Conservation (phyloP, 331 rosid species). For the Saraca asoca region DNA sequence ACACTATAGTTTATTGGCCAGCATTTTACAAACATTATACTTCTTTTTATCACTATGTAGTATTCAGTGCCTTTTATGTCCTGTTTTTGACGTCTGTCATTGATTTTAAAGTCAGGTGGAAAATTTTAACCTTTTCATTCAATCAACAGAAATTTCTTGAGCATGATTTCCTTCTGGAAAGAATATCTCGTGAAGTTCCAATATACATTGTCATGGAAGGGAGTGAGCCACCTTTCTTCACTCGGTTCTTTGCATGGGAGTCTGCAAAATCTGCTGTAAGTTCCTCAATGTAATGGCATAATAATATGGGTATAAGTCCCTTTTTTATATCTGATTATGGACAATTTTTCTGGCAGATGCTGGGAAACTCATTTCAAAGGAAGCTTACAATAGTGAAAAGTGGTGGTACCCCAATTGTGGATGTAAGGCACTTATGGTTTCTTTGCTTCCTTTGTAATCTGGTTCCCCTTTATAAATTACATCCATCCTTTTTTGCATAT, state of each 20-base stretch:
- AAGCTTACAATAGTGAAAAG: constrained; percentile 74
- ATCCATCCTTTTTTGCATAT: no score
- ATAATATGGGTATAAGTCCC: constrained; percentile 22
- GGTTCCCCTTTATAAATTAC: neutral
- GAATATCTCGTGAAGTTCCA: constrained; percentile 70
- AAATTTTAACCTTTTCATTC: constrained; percentile 32
- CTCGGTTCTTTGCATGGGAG: constrained; percentile 93
- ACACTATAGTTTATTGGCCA: constrained; percentile 10
- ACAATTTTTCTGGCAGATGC: constrained; percentile 64
- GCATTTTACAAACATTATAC: constrained; percentile 16
- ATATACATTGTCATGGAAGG: constrained; percentile 87
- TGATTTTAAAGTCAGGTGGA: constrained; percentile 33
- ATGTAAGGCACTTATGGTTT: constrained; percentile 57
- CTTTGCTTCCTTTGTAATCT: constrained; percentile 36
- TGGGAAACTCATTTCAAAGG: constrained; percentile 94
- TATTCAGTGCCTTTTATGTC: constrained; percentile 21
- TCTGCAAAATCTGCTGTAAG: constrained; percentile 82
- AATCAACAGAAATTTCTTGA: constrained; percentile 82
- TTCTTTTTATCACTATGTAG: constrained; percentile 1
- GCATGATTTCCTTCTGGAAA: constrained; percentile 79
- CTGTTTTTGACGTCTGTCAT: constrained; percentile 17
- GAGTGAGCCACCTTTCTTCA: constrained; percentile 94
- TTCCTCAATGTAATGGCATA: constrained; percentile 17
- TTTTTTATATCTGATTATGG: constrained; percentile 26
- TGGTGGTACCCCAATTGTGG: constrained; percentile 62